phyloP scores from a whole-genome alignment of 495 filamentous ascomycete genomes.

The Penicillium roqueforti region DNA sequence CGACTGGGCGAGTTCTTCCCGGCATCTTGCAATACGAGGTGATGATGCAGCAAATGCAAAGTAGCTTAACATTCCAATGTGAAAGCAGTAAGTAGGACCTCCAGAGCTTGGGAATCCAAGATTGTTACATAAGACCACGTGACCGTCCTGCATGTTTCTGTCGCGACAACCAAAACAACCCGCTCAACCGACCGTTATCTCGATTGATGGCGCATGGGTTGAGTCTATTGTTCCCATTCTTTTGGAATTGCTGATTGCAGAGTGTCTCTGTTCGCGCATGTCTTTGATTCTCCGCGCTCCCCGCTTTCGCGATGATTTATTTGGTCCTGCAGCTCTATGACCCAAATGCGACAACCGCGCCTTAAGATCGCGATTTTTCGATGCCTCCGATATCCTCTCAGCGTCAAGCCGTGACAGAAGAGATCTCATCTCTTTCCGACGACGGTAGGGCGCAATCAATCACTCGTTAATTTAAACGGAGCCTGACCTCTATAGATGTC shows the following conservation, averaged over 20 bases:
- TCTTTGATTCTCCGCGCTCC: slow-evolving; percentile 2
- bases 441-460: slow-evolving; percentile 45
- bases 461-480: background rate
- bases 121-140: slow-evolving; percentile 29
- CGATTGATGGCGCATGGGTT: slow-evolving; percentile 4
- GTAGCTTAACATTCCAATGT: background rate
- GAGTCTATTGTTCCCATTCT: slow-evolving; percentile 5
- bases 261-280: slow-evolving; percentile 17
- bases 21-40: slow-evolving; percentile 27
- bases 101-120: background rate
- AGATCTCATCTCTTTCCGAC: slow-evolving; percentile 54
- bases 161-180: slow-evolving; percentile 31
- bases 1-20: slow-evolving; percentile 62
- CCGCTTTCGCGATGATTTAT: slow-evolving; percentile 42
- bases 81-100: background rate
- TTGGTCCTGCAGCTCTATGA: slow-evolving; percentile 48
- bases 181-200: background rate
- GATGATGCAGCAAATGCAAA: background rate
- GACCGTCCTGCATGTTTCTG: slow-evolving; percentile 25
- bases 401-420: slow-evolving; percentile 47
- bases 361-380: slow-evolving; percentile 51
- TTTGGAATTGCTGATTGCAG: slow-evolving; percentile 14
- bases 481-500: slow-evolving; percentile 55
- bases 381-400: slow-evolving; percentile 55
- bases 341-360: slow-evolving; percentile 49